Evolutionary conservation across 495 filamentous ascomycete species (phyloP).

Genomic region (Penicillium coffeae): DNA sequence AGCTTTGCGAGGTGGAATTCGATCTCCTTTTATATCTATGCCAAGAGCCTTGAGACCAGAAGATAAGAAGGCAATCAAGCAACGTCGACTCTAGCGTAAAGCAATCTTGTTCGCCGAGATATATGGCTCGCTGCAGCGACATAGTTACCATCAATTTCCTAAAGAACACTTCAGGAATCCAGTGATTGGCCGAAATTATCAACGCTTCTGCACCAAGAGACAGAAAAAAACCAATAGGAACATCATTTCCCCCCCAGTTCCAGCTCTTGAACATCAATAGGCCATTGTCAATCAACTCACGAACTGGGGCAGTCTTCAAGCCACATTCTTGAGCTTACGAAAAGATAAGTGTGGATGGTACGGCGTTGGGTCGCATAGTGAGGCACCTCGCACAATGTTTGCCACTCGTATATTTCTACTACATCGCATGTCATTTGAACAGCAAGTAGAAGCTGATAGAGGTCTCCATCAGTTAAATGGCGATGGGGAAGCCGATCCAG

Average conservation of each 20-base stretch:
- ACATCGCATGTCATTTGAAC: neutral
- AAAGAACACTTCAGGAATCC: neutral
- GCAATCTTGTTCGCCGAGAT: constrained; percentile 7
- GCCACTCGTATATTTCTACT: neutral
- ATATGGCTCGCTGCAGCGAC: constrained; percentile 6
- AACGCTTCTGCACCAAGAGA: neutral
- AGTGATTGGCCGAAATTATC: neutral
- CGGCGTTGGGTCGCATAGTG: too few relatives aligned
- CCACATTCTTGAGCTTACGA: too few relatives aligned
- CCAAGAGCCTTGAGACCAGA: too few relatives aligned
- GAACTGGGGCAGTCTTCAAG: too few relatives aligned
- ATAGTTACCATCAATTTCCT: neutral
- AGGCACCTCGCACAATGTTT: neutral
- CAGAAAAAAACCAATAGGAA: neutral
- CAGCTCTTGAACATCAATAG: too few relatives aligned
- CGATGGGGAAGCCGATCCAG: neutral
- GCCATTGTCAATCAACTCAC: too few relatives aligned
- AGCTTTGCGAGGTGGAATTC: too few relatives aligned
- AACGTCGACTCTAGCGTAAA: too few relatives aligned
- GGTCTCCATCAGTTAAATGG: neutral
- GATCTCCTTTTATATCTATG: too few relatives aligned
- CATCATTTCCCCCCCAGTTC: too few relatives aligned
- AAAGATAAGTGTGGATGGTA: too few relatives aligned
- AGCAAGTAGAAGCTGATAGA: neutral
- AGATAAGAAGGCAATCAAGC: too few relatives aligned